These are phyloP conservation scores for Rosa persica DNA, from an alignment of 306 rosid species.

Conservation along the genomic window DNA sequence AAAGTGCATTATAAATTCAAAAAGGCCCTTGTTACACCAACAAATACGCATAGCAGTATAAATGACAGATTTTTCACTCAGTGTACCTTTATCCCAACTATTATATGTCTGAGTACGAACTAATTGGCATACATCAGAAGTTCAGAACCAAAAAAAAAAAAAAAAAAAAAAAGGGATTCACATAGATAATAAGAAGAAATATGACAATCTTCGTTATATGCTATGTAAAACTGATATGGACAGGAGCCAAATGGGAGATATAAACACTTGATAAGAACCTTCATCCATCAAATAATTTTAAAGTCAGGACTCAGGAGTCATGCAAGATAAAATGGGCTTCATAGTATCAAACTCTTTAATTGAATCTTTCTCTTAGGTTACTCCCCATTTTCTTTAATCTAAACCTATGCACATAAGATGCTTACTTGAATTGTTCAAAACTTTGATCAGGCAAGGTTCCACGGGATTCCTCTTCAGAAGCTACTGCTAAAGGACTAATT, in stretches of 20 bases:
- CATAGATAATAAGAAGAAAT: neutral
- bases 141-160: too few species aligned
- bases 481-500: conserved; percentile 3
- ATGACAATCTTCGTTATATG: neutral
- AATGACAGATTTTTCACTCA: neutral
- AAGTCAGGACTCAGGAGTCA: too few species aligned
- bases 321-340: too few species aligned
- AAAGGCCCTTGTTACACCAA: neutral
- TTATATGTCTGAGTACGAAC: neutral
- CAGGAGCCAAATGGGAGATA: neutral
- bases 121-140: neutral
- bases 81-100: neutral
- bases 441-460: conserved; percentile 31
- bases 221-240: neutral
- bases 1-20: neutral
- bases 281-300: too few species aligned
- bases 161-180: neutral
- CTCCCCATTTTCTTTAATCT: neutral
- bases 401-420: neutral
- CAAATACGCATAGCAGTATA: neutral
- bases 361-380: too few species aligned
- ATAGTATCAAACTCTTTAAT: too few species aligned
- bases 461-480: conserved; percentile 27
- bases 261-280: neutral
- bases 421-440: conserved; percentile 34